Evolutionary conservation across 2,329 filamentous ascomycete genomes (phyloP), one percentile per base, ranked within the genome.

Genomic region (Neoascochyta sp.): DNA sequence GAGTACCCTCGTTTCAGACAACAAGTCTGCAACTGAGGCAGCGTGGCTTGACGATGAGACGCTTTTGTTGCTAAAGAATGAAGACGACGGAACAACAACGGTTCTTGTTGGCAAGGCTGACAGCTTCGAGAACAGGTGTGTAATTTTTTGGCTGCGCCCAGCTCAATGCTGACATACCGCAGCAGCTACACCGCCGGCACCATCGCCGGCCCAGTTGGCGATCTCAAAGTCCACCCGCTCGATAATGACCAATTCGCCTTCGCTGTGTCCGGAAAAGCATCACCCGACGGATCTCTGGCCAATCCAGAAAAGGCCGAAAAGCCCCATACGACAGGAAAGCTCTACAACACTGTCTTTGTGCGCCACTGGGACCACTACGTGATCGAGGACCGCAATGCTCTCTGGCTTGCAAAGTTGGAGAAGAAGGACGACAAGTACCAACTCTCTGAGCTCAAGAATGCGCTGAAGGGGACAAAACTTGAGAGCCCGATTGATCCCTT

Each of bases 351-450:
- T 26, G 75, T 89, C 15, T 92, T 86, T 51, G 83, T 86, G 16
- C 76, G 86, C 9, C 85, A 93, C 52, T 93, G 86, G 86, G 86
- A 93, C 56, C 63, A 73, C n/a, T 93, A 82, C 64, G 69, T 80
- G 15, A 78, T 75, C 1, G 74, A 80, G 24, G 80, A 85, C 50
- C 78, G 74, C 39, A 82, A 80, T 50, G 75, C 82, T 3, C 71
- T 95, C 16, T 92, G 82, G 72, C 84, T 86, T 16, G 80, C 80
- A 17, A 73, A 74, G 4, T 58, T 92, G 10, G 23, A 36, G 22
- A 52, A 50, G 24, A 44, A 54, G 9, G 39, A 35, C 13, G 37
- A 31, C 22, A 48, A 60, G 25, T 65, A 63, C 28, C 45, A 50
- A 18, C 51, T 71, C 7, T 60, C 60, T 4, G 65, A 68, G 1